Conservation (phyloP, 208 protist genomes). For the Trichomonas gallinae region DNA sequence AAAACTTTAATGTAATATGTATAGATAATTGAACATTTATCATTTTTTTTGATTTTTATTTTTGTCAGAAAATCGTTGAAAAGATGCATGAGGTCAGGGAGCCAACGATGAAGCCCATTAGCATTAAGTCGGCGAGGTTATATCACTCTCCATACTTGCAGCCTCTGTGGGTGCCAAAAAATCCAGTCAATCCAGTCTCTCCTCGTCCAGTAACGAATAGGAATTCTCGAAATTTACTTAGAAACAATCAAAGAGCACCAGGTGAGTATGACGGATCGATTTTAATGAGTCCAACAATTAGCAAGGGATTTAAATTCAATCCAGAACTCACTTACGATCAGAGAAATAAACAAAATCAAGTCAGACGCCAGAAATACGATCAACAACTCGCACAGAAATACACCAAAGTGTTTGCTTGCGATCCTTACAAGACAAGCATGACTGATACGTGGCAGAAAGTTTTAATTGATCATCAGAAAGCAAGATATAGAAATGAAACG, state of each 20-base stretch:
- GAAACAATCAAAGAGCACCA: not conserved
- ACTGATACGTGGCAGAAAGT: not conserved
- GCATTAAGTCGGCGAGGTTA: not conserved
- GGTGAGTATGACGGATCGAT: not conserved
- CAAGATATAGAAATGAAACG: not conserved
- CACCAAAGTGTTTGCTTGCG: not conserved
- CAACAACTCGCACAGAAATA: not conserved
- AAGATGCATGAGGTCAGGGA: too few relatives aligned
- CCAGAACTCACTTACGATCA: not conserved
- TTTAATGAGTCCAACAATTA: not conserved
- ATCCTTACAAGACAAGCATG: not conserved
- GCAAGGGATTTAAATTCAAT: not conserved
- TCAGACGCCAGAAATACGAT: not conserved
- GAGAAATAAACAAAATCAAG: not conserved
- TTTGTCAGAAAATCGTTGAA: too few relatives aligned
- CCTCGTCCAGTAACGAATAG: not conserved
- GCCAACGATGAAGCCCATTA: too few relatives aligned
- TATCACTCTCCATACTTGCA: not conserved
- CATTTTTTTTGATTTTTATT: too few relatives aligned
- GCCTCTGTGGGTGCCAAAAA: not conserved
- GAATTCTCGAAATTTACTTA: not conserved
- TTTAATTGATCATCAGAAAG: not conserved
- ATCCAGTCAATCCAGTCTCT: not conserved
- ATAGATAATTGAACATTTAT: too few relatives aligned
- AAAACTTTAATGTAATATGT: too few relatives aligned